Evolutionary conservation across 257 asterid genomes (phyloP), one percentile per base, ranked within the genome.

Genomic region (Fraxinus cuspidata): DNA sequence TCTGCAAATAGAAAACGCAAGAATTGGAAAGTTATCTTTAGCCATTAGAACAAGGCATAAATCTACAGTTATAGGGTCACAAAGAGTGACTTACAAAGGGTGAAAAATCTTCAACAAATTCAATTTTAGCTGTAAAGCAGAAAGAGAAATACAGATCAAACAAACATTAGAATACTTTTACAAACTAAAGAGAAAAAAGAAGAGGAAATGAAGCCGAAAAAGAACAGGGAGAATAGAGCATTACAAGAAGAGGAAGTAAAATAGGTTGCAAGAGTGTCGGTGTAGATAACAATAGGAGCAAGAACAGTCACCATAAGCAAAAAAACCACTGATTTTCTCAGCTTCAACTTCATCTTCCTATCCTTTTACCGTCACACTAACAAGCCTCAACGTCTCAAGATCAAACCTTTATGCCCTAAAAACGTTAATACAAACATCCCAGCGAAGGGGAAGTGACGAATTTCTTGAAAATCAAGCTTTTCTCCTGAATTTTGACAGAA

Each of bases 201-300:
- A 53, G n/a, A 75, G 2, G 32, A 65, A 16, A 40, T 63, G 70
- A 31, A 65, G 60, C 44, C 16, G 2, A 56, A 38, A 27, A 31
- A 67, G 28, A 63, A 27, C 13, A 37, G 76, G 19, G 64, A 40
- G 37, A 53, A 49, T 9, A 79, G 83, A 73, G 5, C 34, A 77
- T 86, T 92, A 94, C 97, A 91, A 63, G 94, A 81, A 69, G 97
- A 78, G 8, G 97, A 82, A 79, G 90, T 71, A 81, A 88, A 84
- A 84, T 87, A 88, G 74, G 86, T 79, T 70, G 87, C 88, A 77
- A 92, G 91, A 70, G 90, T 91, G 88, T 89, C 87, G 16, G 97
- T 87, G 82, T 85, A 91, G 29, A 91, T 94, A 77, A 92, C 89
- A 42, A 92, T 88, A 5, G 97, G 97, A 70, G 97, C 92, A 69